These are phyloP conservation scores for Porogramme epimiltina DNA, from an alignment of 1,284 basidiomycete species.

Conservation along the genomic window DNA sequence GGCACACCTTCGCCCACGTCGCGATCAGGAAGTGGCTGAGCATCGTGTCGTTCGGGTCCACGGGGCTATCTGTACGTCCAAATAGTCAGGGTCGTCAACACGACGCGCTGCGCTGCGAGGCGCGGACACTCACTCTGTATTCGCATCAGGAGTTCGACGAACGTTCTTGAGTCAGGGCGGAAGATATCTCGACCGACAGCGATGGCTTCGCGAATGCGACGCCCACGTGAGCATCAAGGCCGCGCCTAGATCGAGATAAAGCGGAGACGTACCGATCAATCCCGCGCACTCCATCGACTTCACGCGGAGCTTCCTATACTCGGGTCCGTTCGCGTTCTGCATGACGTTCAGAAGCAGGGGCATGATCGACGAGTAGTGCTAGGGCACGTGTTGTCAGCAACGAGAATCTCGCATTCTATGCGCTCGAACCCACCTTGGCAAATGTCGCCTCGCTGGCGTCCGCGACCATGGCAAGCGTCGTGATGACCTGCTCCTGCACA, in stretches of 20 bases:
- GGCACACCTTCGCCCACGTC: constrained; percentile 84
- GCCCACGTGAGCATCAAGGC: no score
- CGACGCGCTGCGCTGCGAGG: neutral
- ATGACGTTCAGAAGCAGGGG: constrained; percentile 73
- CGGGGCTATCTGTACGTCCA: constrained; percentile 52
- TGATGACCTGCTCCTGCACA: constrained; percentile 84
- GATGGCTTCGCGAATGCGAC: constrained; percentile 54
- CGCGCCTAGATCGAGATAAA: neutral
- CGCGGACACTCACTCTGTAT: constrained; percentile 70
- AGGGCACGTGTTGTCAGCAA: no score
- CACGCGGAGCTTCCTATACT: constrained; percentile 68
- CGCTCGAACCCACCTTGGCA: constrained; percentile 48
- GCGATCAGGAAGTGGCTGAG: constrained; percentile 70
- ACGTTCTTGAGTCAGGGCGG: constrained; percentile 69
- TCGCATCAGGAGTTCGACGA: constrained; percentile 74
- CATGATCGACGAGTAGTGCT: constrained; percentile 79
- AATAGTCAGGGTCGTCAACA: neutral
- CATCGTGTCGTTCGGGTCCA: constrained; percentile 66
- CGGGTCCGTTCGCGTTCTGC: constrained; percentile 63
- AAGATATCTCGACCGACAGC: constrained; percentile 81
- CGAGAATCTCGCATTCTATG: neutral
- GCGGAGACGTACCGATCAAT: constrained; percentile 58
- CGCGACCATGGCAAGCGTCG: constrained; percentile 83
- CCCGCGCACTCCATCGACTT: constrained; percentile 89
- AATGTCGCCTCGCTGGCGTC: constrained; percentile 78